phyloP scores from a whole-genome alignment of 768 basidiomycete genomes.

The Brasilioporus rufonigricans region DNA sequence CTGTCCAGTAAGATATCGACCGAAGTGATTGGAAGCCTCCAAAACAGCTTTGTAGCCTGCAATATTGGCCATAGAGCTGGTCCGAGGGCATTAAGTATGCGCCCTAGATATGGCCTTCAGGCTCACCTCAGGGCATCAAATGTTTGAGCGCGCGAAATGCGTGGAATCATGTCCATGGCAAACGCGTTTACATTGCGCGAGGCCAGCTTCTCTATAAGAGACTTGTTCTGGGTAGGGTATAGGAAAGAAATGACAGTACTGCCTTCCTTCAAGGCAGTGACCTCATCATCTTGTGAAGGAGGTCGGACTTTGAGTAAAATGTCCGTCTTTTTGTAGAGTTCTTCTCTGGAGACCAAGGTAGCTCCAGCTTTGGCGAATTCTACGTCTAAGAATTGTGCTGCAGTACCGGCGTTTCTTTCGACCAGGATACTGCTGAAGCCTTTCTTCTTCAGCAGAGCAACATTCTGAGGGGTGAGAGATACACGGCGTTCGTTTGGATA shows the following conservation, averaged over 20 bases:
- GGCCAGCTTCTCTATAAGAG: conserved; percentile 67
- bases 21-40: conserved; percentile 88
- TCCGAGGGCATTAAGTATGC: neutral
- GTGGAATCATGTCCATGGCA: conserved; percentile 91
- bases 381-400: conserved; percentile 79
- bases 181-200: conserved; percentile 67
- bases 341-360: conserved; percentile 67
- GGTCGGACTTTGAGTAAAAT: conserved; percentile 87
- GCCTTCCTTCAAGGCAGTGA: conserved; percentile 60
- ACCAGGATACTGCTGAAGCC: conserved; percentile 74
- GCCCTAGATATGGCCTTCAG: conserved; percentile 1
- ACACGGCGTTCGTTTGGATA: conserved; percentile 80
- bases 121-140: conserved; percentile 82
- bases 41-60: conserved; percentile 91
- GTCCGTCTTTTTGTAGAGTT: conserved; percentile 66
- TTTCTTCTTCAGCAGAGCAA: conserved; percentile 73
- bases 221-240: conserved; percentile 80
- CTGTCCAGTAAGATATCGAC: conserved; percentile 86
- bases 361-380: conserved; percentile 80
- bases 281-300: conserved; percentile 63
- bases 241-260: conserved; percentile 82
- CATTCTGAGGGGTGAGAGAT: conserved; percentile 78
- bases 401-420: conserved; percentile 65
- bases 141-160: conserved; percentile 86
- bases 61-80: conserved; percentile 90